phyloP scores from a whole-genome alignment of 2,329 filamentous ascomycete genomes.

The Biscogniauxia mediterranea region DNA sequence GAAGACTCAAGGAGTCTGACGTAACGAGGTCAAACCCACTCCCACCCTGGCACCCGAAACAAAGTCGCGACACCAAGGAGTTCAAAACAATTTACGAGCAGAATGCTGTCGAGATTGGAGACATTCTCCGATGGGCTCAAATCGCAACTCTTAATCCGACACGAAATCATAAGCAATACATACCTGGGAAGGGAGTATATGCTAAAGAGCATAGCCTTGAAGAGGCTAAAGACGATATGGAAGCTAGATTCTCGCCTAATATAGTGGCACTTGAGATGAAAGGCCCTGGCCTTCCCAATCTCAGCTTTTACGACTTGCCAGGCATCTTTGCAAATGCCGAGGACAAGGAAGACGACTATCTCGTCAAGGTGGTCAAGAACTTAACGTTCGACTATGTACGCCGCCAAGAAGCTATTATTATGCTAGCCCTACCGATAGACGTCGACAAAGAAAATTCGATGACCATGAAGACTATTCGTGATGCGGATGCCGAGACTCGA shows the following conservation, averaged over 20 bases:
- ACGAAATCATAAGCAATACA: conserved; percentile 47
- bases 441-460: conserved; percentile 71
- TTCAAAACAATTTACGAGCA: conserved; percentile 64
- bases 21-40: conserved; percentile 52
- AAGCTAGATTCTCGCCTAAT: conserved; percentile 77
- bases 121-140: conserved; percentile 69
- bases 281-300: conserved; percentile 62
- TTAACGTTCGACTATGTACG: conserved; percentile 66
- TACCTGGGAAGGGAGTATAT: conserved; percentile 45
- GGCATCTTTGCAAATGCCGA: conserved; percentile 71
- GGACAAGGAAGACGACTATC: conserved; percentile 58
- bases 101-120: conserved; percentile 52
- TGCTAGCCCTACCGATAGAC: conserved; percentile 73
- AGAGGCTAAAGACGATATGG: conserved; percentile 37
- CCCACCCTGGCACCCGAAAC: conserved; percentile 58
- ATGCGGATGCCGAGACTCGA: conserved; percentile 51
- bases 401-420: conserved; percentile 67
- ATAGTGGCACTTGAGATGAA: conserved; percentile 71
- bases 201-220: conserved; percentile 34
- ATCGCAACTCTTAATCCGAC: conserved; percentile 69
- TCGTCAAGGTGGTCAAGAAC: conserved; percentile 68
- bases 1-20: conserved; percentile 39
- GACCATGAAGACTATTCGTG: conserved; percentile 60
- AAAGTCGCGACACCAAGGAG: conserved; percentile 43
- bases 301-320: conserved; percentile 81